Evolutionary conservation across 495 filamentous ascomycete genomes (phyloP), one percentile per base, ranked within the genome.

Genomic region (Xylaria sp.): DNA sequence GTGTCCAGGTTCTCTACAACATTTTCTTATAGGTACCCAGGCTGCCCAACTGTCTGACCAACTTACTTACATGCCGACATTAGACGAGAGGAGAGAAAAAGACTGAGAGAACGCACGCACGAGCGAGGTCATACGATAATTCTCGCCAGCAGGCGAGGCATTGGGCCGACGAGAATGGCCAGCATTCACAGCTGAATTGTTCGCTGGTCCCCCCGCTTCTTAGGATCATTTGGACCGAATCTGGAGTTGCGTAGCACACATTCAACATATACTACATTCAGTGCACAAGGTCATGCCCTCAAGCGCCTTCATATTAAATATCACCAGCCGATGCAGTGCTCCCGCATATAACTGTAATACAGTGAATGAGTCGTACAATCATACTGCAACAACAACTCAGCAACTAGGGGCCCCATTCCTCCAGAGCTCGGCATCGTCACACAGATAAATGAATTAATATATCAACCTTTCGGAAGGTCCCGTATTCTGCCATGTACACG

Each of bases 381-480:
- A 21, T 65, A 17, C 46, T 29, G 11, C 29, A 31, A 26, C 24
- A 46, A 1, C 41, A 31, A 63, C 2, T 19, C 26, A n/a, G 15
- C 6, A n/a, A 7, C 41, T 26, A 31, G 40, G 37, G 61, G 7
- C 9, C 41, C 61, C 12, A 44, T 31, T 46, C 5, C 6, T 63
- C 41, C 3, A 63, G 19, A 63, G 41, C 40, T 31, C 4, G 33
- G 29, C 44, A 33, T 40, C 43, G 62, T 65, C 62, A 6, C 62
- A 65, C 62, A 52, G 9, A 65, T 50, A 50, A 52, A 50, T 65
- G 40, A 65, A 65, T 50, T 52, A 65, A 65, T 65, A 65, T 65
- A 43, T 50, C 14, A 24, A 17, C 41, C 33, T 50, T 31, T 65
- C 44, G 44, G 43, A 24, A 29, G 50, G 11, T 52, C 11, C 62